phyloP scores from a whole-genome alignment of 2,329 filamentous ascomycete genomes.

The Fusarium protoensiforme region DNA sequence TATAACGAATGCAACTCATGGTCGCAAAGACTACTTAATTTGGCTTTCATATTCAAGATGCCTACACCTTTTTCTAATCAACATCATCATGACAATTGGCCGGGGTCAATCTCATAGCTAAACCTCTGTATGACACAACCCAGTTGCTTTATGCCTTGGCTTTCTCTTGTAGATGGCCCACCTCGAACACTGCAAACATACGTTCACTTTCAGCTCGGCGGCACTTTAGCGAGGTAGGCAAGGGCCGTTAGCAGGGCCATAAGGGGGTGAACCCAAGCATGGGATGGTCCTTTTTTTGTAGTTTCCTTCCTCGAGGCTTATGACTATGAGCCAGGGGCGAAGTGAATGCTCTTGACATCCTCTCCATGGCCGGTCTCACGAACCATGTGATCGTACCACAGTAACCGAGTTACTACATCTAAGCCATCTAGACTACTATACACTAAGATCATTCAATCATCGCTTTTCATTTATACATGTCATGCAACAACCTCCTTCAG shows the following conservation, averaged over 20 bases:
- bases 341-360: not conserved
- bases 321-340: not conserved
- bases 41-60: not conserved
- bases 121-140: not conserved
- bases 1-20: not conserved
- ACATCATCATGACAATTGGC: not conserved
- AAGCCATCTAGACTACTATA: conserved; percentile 27
- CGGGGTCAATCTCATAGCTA: no score
- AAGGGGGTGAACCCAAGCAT: not conserved
- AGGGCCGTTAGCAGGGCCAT: not conserved
- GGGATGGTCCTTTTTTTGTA: not conserved
- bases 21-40: not conserved
- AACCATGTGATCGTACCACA: no score
- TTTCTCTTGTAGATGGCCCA: not conserved
- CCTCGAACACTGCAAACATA: not conserved
- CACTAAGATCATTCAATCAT: conserved; percentile 24
- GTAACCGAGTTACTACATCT: not conserved
- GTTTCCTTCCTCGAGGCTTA: not conserved
- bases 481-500: conserved; percentile 48
- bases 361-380: not conserved
- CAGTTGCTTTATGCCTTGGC: not conserved
- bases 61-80: not conserved
- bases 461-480: conserved; percentile 11
- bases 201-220: not conserved
- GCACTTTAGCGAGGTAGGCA: not conserved